These are phyloP conservation scores for Dinochytrium kinnereticum DNA, from an alignment of 371 early-diverging fungal genomes.

Conservation along the genomic window DNA sequence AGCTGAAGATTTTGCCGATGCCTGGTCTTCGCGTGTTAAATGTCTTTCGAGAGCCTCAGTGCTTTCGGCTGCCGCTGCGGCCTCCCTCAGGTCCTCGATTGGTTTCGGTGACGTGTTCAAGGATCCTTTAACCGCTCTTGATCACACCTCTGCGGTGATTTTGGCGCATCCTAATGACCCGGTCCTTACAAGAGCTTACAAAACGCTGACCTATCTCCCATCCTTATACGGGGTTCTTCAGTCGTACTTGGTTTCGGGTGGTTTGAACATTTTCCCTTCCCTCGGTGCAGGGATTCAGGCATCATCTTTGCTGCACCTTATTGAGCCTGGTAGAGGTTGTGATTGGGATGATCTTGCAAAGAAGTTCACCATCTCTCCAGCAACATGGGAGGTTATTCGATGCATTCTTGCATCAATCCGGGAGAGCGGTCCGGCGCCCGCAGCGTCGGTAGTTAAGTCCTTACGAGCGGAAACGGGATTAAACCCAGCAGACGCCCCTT, in stretches of 20 bases:
- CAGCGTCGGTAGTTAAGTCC: not conserved
- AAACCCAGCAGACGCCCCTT: constrained; percentile 22
- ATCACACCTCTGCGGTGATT: constrained; percentile 18
- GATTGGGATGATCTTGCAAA: not conserved
- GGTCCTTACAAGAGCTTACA: constrained; percentile 21
- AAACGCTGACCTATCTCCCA: constrained; percentile 21
- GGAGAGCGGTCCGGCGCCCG: not conserved
- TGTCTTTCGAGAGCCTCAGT: constrained; percentile 17
- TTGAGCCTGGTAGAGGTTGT: not conserved
- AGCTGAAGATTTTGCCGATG: constrained; percentile 22
- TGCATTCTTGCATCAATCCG: constrained; percentile 12
- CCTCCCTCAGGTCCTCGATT: not conserved
- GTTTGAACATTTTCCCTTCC: constrained; percentile 23
- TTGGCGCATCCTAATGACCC: constrained; percentile 29
- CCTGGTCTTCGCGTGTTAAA: constrained; percentile 22
- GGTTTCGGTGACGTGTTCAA: not conserved
- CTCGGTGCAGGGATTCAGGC: constrained; percentile 23
- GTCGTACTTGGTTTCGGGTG: constrained; percentile 27
- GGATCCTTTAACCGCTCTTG: constrained; percentile 9
- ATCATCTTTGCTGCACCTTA: constrained; percentile 4
- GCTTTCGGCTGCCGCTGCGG: constrained; percentile 15
- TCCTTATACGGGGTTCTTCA: constrained; percentile 20
- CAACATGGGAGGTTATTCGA: constrained; percentile 27
- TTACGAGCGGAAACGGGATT: constrained; percentile 9
- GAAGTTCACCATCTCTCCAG: not conserved